Conservation (phyloP, 2,329 filamentous ascomycete genomes). For the Fusarium luffae region DNA sequence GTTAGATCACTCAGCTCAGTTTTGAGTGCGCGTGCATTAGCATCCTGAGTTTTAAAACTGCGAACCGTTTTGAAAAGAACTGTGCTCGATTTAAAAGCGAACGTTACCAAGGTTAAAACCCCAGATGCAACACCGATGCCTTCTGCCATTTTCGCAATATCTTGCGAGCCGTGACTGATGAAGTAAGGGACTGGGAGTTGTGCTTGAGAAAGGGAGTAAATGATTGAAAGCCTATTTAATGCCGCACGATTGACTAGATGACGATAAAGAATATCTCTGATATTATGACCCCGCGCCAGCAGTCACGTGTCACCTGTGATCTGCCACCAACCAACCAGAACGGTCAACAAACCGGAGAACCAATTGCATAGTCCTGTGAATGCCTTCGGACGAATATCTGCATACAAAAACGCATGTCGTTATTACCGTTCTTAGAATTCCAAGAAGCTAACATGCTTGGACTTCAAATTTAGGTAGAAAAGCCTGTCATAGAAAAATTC, state of each 20-base stretch:
- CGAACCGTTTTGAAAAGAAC: slow-evolving; percentile 28
- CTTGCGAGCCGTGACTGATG: background rate
- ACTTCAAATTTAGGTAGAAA: no score
- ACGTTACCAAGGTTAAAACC: slow-evolving; percentile 25
- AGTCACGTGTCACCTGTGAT: no score
- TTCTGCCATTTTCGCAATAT: slow-evolving; percentile 34
- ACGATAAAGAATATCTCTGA: background rate
- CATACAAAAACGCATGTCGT: no score
- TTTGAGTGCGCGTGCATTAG: slow-evolving; percentile 53
- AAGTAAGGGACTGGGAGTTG: background rate
- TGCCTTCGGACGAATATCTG: no score
- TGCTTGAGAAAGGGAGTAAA: background rate
- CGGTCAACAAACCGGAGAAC: no score
- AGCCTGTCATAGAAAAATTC: no score
- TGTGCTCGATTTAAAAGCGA: slow-evolving; percentile 38
- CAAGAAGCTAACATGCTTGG: no score
- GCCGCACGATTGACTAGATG: background rate
- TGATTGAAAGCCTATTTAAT: background rate
- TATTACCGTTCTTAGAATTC: no score
- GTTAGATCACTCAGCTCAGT: slow-evolving; percentile 55
- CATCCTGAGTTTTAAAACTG: slow-evolving; percentile 28
- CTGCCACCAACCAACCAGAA: no score
- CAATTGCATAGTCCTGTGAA: no score
- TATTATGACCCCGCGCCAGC: no score
- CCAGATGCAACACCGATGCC: slow-evolving; percentile 26